Evolutionary conservation across 2,329 filamentous ascomycete species (phyloP).

Genomic region (Epichloe coenophiala): DNA sequence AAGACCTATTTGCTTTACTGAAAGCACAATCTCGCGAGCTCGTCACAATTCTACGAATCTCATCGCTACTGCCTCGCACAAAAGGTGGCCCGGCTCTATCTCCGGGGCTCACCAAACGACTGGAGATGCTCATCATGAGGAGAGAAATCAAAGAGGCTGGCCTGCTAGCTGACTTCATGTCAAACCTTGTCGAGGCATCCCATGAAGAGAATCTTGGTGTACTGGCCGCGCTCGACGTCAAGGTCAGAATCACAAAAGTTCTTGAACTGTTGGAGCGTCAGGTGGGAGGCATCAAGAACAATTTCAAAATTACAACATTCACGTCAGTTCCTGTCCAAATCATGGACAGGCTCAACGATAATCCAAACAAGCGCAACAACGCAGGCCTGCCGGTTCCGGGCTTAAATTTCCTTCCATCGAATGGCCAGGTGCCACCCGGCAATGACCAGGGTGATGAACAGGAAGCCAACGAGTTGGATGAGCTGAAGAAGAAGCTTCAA

Average conservation of each 20-base stretch:
- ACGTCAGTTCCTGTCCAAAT: slow-evolving; percentile 52
- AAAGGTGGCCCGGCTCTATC: slow-evolving; percentile 54
- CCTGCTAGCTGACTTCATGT: slow-evolving; percentile 87
- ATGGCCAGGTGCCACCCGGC: slow-evolving; percentile 26
- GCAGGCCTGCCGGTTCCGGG: slow-evolving; percentile 25
- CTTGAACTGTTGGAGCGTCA: slow-evolving; percentile 75
- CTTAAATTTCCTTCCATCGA: slow-evolving; percentile 21
- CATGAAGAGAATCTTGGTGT: slow-evolving; percentile 87
- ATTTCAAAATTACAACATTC: slow-evolving; percentile 71
- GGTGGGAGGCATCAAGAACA: slow-evolving; percentile 72
- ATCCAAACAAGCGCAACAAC: slow-evolving; percentile 21
- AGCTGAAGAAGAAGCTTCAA: slow-evolving; percentile 77
- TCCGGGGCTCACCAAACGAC: slow-evolving; percentile 69
- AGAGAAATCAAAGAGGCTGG: slow-evolving; percentile 76
- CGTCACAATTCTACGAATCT: slow-evolving; percentile 69
- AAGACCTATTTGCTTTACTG: slow-evolving; percentile 62
- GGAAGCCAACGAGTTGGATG: slow-evolving; percentile 79
- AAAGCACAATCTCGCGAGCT: slow-evolving; percentile 80
- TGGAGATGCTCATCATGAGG: slow-evolving; percentile 76
- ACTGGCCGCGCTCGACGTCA: slow-evolving; percentile 66
- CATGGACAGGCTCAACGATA: slow-evolving; percentile 37
- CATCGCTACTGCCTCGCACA: slow-evolving; percentile 65
- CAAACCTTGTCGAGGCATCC: slow-evolving; percentile 74
- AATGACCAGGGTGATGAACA: slow-evolving; percentile 53
- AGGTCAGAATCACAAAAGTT: slow-evolving; percentile 65